phyloP scores from a whole-genome alignment of 1,284 basidiomycete species.

The Ustilago xerochloae region DNA sequence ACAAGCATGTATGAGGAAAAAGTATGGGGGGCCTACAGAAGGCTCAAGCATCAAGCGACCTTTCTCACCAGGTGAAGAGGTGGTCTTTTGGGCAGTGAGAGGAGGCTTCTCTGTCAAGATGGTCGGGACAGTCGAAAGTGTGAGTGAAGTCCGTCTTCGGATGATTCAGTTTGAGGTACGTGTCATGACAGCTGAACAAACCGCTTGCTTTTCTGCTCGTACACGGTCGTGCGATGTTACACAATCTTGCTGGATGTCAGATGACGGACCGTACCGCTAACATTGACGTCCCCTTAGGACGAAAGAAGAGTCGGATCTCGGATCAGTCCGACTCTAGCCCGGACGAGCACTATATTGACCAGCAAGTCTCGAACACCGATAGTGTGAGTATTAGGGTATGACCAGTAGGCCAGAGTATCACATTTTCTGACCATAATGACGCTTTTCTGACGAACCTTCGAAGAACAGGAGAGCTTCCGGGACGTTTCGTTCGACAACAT shows the following conservation, averaged over 20 bases:
- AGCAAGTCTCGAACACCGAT: neutral
- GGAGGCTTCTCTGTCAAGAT: constrained; percentile 31
- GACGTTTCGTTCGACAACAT: constrained; percentile 35
- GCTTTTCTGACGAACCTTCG: neutral
- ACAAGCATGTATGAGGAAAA: no score
- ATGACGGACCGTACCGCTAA: constrained; percentile 14
- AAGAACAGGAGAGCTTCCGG: constrained; percentile 7
- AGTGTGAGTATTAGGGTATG: constrained; percentile 1
- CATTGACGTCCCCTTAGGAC: neutral
- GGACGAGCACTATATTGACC: neutral
- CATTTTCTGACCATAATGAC: neutral
- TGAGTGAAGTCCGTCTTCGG: constrained; percentile 10
- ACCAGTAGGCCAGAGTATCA: neutral
- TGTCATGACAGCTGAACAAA: no score
- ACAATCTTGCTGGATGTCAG: no score
- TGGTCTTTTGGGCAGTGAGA: constrained; percentile 44
- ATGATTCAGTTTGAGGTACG: no score
- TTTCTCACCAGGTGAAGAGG: constrained; percentile 22
- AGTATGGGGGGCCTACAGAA: no score
- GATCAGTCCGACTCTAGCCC: neutral
- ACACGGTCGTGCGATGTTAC: no score
- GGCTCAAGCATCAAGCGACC: constrained; percentile 6
- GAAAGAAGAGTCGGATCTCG: neutral
- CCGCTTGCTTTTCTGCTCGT: no score
- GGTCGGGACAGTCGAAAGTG: constrained; percentile 29